Conservation (phyloP, 345 rosid genomes). For the Arabidopsis suecica region DNA sequence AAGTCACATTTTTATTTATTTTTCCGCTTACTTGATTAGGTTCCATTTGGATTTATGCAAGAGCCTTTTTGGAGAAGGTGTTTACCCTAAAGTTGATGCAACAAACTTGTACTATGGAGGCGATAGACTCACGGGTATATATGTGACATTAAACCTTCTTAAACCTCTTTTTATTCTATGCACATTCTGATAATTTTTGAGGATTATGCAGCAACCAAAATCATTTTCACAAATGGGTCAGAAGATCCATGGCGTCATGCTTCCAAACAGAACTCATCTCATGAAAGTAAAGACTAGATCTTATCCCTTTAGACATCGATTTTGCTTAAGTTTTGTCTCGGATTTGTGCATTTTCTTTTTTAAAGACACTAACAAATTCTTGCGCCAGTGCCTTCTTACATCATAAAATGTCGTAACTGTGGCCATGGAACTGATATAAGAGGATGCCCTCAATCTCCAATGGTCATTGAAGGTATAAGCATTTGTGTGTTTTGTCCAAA, state of each 20-base stretch:
- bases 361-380: neutral
- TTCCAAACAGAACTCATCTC: conserved; percentile 74
- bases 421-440: conserved; percentile 93
- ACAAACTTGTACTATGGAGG: conserved; percentile 89
- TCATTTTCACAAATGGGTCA: conserved; percentile 83
- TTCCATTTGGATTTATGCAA: conserved; percentile 87
- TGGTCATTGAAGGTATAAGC: conserved; percentile 68
- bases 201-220: conserved; percentile 66
- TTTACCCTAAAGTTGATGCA: conserved; percentile 74
- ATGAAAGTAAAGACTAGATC: conserved; percentile 58
- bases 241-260: conserved; percentile 99
- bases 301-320: neutral
- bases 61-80: conserved; percentile 68
- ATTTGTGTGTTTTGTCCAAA: neutral
- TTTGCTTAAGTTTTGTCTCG: neutral
- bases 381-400: conserved; percentile 47
- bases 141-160: conserved; percentile 24
- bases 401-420: conserved; percentile 78
- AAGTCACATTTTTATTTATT: neutral
- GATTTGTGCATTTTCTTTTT: neutral
- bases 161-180: conserved; percentile 8
- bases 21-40: conserved; percentile 43
- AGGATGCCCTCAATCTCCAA: conserved; percentile 90
- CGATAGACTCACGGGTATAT: conserved; percentile 68
- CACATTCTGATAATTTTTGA: neutral